Evolutionary conservation across 129 eudicot genomes (phyloP).

Genomic region (Rutidosis leptorrhynchoides): DNA sequence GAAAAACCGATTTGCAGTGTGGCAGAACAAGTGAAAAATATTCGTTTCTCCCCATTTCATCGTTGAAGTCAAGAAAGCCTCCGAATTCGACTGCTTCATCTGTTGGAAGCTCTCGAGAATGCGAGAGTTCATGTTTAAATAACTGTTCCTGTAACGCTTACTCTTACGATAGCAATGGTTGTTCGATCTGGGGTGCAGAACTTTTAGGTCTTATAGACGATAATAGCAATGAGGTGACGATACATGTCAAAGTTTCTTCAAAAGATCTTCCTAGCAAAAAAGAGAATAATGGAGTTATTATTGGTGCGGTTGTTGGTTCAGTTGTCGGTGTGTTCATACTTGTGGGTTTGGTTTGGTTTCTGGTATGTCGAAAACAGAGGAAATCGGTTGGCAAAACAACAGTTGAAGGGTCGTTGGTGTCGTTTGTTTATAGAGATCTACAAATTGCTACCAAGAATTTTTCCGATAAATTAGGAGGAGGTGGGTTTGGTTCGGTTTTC

Average conservation of each 20-base stretch:
- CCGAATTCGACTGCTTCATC: conserved; percentile 12
- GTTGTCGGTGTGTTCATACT: conserved; percentile 25
- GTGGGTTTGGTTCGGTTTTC: conserved; percentile 65
- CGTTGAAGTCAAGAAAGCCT: conserved; percentile 18
- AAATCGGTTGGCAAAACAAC: conserved; percentile 16
- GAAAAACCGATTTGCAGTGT: conserved; percentile 41
- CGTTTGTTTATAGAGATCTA: conserved; percentile 51
- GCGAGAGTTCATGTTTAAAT: conserved; percentile 41
- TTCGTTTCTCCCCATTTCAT: conserved; percentile 15
- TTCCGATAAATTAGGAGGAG: conserved; percentile 51
- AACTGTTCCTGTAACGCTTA: conserved; percentile 58
- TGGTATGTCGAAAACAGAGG: conserved; percentile 26
- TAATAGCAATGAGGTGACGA: conserved; percentile 24
- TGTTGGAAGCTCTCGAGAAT: conserved; percentile 29
- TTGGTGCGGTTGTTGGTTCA: conserved; percentile 43
- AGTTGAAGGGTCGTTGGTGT: conserved; percentile 45
- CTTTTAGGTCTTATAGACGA: conserved; percentile 37
- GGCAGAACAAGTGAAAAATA: conserved; percentile 17
- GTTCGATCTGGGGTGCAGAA: conserved; percentile 42
- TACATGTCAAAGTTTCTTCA: conserved; percentile 42
- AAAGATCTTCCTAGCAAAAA: conserved; percentile 33
- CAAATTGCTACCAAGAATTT: conserved; percentile 51
- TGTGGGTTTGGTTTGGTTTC: conserved; percentile 26
- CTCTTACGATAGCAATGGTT: conserved; percentile 31
- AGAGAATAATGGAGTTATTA: conserved; percentile 20